Conservation (phyloP, 2,329 filamentous ascomycete species). For the Aspergillus ibericus region DNA sequence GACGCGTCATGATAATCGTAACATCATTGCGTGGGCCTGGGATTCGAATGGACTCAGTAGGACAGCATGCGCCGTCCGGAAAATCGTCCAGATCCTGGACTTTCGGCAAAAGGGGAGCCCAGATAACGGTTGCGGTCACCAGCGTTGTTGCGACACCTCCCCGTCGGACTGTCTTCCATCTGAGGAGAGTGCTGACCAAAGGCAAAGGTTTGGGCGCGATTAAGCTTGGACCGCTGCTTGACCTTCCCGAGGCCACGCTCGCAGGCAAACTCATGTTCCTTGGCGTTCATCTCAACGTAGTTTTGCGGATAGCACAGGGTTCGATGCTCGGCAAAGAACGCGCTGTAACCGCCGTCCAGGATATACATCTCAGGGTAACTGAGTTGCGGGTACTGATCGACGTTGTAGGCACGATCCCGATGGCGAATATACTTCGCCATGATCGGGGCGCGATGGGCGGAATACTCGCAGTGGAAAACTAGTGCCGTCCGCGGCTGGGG, state of each 20-base stretch:
- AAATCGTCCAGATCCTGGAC: conserved; percentile 35
- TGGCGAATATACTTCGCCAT: conserved; percentile 94
- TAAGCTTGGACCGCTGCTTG: conserved; percentile 81
- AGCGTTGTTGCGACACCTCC: conserved; percentile 40
- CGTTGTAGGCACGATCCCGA: conserved; percentile 81
- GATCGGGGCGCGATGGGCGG: conserved; percentile 88
- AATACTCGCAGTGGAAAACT: conserved; percentile 98
- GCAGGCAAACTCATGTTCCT: conserved; percentile 87
- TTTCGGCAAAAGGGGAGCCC: conserved; percentile 38
- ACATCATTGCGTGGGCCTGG: conserved; percentile 11
- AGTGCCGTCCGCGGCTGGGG: conserved; percentile 73
- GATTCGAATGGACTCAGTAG: conserved; percentile 29
- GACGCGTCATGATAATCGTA: conserved; percentile 15
- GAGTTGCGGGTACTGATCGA: conserved; percentile 79
- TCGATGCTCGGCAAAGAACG: conserved; percentile 79
- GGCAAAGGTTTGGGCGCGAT: conserved; percentile 88
- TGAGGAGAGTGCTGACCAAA: conserved; percentile 71
- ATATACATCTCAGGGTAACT: conserved; percentile 98
- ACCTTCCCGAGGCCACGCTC: conserved; percentile 93
- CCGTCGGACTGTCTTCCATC: conserved; percentile 65
- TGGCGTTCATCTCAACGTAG: conserved; percentile 94
- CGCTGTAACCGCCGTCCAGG: conserved; percentile 91
- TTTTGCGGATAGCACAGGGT: conserved; percentile 86
- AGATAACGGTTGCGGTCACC: conserved; percentile 33
- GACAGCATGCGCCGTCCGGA: conserved; percentile 48